phyloP scores from a whole-genome alignment of 495 filamentous ascomycete species.

The Penicillium simplicissimum region DNA sequence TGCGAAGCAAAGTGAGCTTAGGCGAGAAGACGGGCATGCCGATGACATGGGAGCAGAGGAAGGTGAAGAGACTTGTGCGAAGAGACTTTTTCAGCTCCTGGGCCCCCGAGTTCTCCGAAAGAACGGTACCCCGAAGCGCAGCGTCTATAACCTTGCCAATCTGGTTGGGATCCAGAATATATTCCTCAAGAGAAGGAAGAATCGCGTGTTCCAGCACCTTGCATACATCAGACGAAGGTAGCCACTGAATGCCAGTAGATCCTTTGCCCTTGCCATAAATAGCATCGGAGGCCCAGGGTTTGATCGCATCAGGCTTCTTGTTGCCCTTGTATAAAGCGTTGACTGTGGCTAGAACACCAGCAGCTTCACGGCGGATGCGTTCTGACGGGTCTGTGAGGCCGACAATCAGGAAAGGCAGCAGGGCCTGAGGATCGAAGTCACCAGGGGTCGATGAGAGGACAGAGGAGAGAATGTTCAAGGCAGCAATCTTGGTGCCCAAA shows the following conservation, averaged over 20 bases:
- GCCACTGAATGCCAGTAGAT: constrained; percentile 54
- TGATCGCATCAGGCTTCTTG: constrained; percentile 36
- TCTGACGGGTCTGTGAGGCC: constrained; percentile 73
- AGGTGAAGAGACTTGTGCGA: constrained; percentile 67
- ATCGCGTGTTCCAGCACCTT: constrained; percentile 65
- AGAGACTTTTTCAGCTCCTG: constrained; percentile 64
- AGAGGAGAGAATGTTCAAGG: constrained; percentile 59
- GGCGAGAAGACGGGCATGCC: constrained; percentile 64
- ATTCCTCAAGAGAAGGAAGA: constrained; percentile 76
- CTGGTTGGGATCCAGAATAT: constrained; percentile 69
- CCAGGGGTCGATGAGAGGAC: constrained; percentile 51
- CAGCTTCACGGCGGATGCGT: constrained; percentile 72
- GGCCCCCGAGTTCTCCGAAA: constrained; percentile 39
- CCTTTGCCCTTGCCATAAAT: constrained; percentile 58
- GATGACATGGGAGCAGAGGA: constrained; percentile 70
- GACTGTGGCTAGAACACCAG: constrained; percentile 56
- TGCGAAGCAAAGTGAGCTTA: constrained; percentile 67
- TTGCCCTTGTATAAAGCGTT: constrained; percentile 49
- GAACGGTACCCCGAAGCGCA: constrained; percentile 49
- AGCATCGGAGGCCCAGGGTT: constrained; percentile 52
- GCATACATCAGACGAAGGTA: constrained; percentile 56
- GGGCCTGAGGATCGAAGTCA: constrained; percentile 68
- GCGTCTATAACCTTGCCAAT: constrained; percentile 60
- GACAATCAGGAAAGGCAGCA: constrained; percentile 73
- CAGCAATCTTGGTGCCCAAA: constrained; percentile 62